Base-by-base conservation (phyloP, 306 rosid species). In the Gynostemma pentaphyllum region DNA sequence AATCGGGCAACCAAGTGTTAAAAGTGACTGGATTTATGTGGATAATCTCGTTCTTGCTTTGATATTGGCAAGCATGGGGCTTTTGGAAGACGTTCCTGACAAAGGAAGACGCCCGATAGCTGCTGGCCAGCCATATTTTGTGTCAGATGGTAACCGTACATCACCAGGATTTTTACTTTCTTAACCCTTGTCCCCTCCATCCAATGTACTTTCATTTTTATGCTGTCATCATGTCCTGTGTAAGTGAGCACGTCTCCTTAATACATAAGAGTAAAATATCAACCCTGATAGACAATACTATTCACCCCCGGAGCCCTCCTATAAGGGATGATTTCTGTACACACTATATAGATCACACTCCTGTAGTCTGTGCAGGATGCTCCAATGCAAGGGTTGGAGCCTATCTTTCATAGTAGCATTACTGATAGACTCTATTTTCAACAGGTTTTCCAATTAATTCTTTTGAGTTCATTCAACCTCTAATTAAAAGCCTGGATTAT, bases 1-100 rank as follows among this genome's bases (percentile, higher is more conserved):
- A 74, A 76, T 87, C 77, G 98, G 96, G 9, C 74, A 86, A 49
- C 47, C 64, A 65, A 79, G 78, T 75, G 96, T 81, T 14, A 92
- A 86, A 74, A 23, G 94, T 28, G 95, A 92, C 71, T 92, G 99
- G 95, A 79, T 92, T 76, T 92, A 67, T 78, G 83, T 92, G 21
- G 96, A 92, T 63, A 88, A 92, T 76, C 84, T 92, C 21, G 94
- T 86, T 24, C 99, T 86, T 67, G 88, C 95, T 30, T 84, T 92
- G 32, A 73, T 88, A 67, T 29, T 88, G 85, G 96, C 96, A 21
- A 88, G 99, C 76, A 88, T 88, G 96, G 99, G 96, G 52, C 96
- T 92, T 78, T 69, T 88, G 82, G 84, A 86, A 73, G 82, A 75
- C 72, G 69, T 62, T 48, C 79, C 79, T 47, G 70, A 71, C 59